Evolutionary conservation across 768 basidiomycete genomes (phyloP), one percentile per base, ranked within the genome.

Genomic region (Suillus brevipes): DNA sequence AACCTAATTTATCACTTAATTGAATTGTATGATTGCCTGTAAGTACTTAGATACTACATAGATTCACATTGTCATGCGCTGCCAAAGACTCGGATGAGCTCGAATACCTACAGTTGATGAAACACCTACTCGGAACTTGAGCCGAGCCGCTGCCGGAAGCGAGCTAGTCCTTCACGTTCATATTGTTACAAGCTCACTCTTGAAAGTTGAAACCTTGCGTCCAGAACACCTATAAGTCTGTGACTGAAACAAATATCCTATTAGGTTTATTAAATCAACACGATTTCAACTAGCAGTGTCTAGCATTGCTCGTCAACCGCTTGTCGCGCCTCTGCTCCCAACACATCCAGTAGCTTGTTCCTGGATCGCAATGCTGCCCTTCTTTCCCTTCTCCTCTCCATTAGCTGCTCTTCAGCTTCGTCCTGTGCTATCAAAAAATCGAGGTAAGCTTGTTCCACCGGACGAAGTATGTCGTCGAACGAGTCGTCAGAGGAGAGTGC

Each of bases 291-390:
- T 49, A 49, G n/a, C 45, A 47, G n/a, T 47, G 20, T 45, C 23
- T 47, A 47, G 13, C 49, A 55, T 61, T 20, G n/a, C 8, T 53
- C 42, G 25, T 65, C 42, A 23, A 68, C 36, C 34, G 52, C 60
- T 23, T 52, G 28, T 14, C 53, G 38, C 18, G 66, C 66, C 42
- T 65, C 66, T 37, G 16, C 38, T 1, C 66, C 66, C 52, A 67
- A 60, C 45, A 67, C 55, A 55, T 66, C 45, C 55, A 67, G 37
- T n/a, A 55, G 52, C 31, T 67, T 67, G 53, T 58, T 38, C 14
- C 66, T 40, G 10, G 66, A 65, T 10, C 66, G 66, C 28, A 61
- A 42, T 8, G 36, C 50, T n/a, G 34, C 64, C 13, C 66, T 52
- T 56, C 57, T 64, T 8, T 61, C 31, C 37, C 50, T 60, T 34